Evolutionary conservation across 176 grass and related monocot species (phyloP).

Genomic region (Echinochloa phyllopogon): DNA sequence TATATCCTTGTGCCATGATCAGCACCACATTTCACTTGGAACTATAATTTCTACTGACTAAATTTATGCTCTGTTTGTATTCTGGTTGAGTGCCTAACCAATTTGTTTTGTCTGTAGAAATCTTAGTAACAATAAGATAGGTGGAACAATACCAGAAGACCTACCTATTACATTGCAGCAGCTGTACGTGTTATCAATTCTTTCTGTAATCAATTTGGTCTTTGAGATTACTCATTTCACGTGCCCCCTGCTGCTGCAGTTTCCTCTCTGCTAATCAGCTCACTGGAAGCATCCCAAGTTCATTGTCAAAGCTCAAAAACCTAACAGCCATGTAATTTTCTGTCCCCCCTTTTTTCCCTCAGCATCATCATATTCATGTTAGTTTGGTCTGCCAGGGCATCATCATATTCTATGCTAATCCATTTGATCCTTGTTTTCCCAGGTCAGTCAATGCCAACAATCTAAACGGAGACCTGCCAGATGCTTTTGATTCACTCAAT

Average conservation of each 20-base stretch:
- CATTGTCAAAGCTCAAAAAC: slow-evolving; percentile 71
- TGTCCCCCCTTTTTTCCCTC: background rate
- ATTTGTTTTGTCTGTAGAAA: slow-evolving; percentile 56
- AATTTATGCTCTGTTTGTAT: background rate
- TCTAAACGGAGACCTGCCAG: slow-evolving; percentile 81
- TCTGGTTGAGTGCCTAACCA: background rate
- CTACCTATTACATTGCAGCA: slow-evolving; percentile 78
- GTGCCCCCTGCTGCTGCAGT: slow-evolving; percentile 50
- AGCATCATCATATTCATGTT: slow-evolving; percentile 1
- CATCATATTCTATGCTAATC: too few relatives aligned
- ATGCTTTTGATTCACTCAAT: slow-evolving; percentile 72
- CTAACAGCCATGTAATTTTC: slow-evolving; percentile 80
- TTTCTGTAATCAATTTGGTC: background rate
- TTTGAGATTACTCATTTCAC: slow-evolving; percentile 13
- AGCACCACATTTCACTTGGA: background rate
- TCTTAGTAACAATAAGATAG: slow-evolving; percentile 99
- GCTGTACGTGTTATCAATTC: slow-evolving; percentile 57
- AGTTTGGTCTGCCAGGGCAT: background rate
- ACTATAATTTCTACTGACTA: background rate
- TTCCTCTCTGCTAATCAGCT: slow-evolving; percentile 96
- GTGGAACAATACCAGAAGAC: slow-evolving; percentile 90
- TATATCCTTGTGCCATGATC: slow-evolving; percentile 22
- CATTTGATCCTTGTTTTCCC: slow-evolving; percentile 25
- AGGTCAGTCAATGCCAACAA: slow-evolving; percentile 91
- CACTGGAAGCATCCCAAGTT: slow-evolving; percentile 95